Evolutionary conservation across 305 asterid genomes (phyloP).

Genomic region (Striga hermonthica): DNA sequence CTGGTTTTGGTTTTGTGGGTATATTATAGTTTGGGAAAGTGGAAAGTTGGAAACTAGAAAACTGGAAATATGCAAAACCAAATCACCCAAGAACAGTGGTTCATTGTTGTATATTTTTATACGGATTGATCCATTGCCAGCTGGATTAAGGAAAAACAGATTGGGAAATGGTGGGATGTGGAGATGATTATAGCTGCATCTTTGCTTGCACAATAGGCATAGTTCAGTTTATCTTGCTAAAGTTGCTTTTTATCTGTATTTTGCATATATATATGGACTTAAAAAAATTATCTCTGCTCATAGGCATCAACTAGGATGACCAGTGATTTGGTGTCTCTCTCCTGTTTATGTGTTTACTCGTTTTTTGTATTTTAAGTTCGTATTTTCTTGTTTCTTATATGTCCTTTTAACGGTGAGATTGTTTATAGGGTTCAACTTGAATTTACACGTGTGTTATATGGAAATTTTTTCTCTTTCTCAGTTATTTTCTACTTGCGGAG

Average conservation of each 20-base stretch:
- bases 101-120: slow-evolving; percentile 6
- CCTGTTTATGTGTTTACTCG: neutral
- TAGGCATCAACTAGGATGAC: slow-evolving; percentile 16
- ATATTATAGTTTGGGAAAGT: neutral
- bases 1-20: too few relatives aligned
- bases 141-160: slow-evolving; percentile 5
- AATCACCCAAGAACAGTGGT: neutral
- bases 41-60: neutral
- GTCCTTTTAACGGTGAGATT: slow-evolving; percentile 23
- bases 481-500: slow-evolving; percentile 75
- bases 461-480: slow-evolving; percentile 36
- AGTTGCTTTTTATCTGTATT: slow-evolving; percentile 11
- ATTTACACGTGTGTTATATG: slow-evolving; percentile 1
- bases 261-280: slow-evolving; percentile 21
- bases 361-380: neutral
- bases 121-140: slow-evolving; percentile 2
- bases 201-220: slow-evolving; percentile 9
- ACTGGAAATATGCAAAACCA: slow-evolving; percentile 2
- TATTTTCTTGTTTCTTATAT: neutral
- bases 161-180: neutral
- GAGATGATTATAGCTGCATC: slow-evolving; percentile 11
- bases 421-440: slow-evolving; percentile 3
- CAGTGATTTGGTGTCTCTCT: neutral
- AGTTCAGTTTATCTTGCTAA: slow-evolving; percentile 8
- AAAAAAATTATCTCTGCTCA: neutral